Evolutionary conservation across 2,329 filamentous ascomycete genomes (phyloP).

Genomic region (Drechslerella dactyloides): DNA sequence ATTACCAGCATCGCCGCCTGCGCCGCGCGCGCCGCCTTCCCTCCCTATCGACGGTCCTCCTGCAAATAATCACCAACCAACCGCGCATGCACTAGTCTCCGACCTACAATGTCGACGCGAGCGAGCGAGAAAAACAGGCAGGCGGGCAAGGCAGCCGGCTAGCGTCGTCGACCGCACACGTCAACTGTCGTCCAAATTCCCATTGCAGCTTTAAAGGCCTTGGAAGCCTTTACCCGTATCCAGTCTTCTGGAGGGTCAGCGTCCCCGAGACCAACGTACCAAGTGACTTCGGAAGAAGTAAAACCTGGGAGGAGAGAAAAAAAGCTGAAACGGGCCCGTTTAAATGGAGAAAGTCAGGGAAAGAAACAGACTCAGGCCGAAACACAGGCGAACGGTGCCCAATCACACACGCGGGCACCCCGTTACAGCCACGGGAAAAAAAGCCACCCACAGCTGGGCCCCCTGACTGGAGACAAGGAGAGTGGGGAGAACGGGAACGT

Average conservation of each 20-base stretch:
- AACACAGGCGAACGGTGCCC: conserved; percentile 30
- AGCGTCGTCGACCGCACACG: not conserved
- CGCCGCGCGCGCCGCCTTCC: conserved; percentile 4
- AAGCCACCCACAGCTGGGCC: conserved; percentile 1
- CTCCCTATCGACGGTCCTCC: conserved; percentile 3
- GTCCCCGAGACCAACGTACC: too few species aligned
- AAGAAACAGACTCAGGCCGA: conserved; percentile 22
- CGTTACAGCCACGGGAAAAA: conserved; percentile 5
- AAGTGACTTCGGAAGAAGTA: not conserved
- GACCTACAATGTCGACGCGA: not conserved
- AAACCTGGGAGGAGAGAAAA: not conserved
- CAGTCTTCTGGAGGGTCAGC: too few species aligned
- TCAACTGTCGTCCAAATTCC: not conserved
- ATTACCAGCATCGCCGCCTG: not conserved
- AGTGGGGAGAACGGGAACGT: not conserved
- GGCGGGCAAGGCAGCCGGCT: not conserved
- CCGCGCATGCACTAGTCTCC: not conserved
- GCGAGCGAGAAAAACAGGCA: not conserved
- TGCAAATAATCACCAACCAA: not conserved
- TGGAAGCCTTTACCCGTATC: too few species aligned
- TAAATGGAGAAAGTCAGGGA: conserved; percentile 6
- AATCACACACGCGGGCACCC: not conserved
- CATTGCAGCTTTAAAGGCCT: conserved; percentile 5
- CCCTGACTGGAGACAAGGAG: not conserved
- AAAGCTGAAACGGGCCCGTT: conserved; percentile 24